phyloP scores from a whole-genome alignment of 225 moss, liverwort and hornwort genomes.

The Asterella californica region DNA sequence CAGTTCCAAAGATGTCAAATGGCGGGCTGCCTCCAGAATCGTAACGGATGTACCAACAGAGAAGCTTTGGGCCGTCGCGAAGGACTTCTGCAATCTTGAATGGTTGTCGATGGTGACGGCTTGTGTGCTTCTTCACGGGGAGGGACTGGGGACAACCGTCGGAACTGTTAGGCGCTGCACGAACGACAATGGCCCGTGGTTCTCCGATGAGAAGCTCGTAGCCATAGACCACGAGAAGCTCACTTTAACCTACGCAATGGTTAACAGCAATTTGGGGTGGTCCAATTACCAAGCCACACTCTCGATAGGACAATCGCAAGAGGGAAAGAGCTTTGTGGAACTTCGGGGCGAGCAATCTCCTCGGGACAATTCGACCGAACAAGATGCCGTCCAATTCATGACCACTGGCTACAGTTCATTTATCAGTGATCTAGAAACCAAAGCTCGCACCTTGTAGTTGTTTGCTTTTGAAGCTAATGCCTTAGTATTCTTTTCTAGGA shows the following conservation, averaged over 20 bases:
- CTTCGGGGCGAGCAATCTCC: neutral
- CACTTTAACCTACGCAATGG: neutral
- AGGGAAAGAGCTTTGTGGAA: neutral
- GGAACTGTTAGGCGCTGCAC: slow-evolving; percentile 9
- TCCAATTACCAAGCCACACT: slow-evolving; percentile 1
- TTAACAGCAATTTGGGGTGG: slow-evolving; percentile 14
- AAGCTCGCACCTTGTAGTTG: slow-evolving; percentile 1
- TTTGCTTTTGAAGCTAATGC: too few relatives aligned
- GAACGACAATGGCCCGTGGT: neutral
- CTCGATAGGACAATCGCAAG: neutral
- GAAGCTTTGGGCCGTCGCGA: neutral
- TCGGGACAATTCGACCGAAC: neutral
- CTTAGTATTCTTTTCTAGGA: too few relatives aligned
- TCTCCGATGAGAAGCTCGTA: slow-evolving; percentile 5
- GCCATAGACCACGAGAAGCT: slow-evolving; percentile 3
- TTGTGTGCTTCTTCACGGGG: slow-evolving; percentile 7
- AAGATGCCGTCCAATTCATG: neutral
- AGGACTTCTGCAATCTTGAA: slow-evolving; percentile 7
- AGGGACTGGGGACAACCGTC: neutral
- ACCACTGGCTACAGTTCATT: neutral
- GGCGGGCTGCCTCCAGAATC: neutral
- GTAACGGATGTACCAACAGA: neutral
- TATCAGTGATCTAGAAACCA: neutral
- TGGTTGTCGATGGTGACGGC: neutral
- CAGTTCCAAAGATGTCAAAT: neutral